Percentiles rank a stretch among this genome's conserved stretches.
Conservation (phyloP, 2,329 filamentous ascomycete species). For the Keithomyces neogunnii region DNA sequence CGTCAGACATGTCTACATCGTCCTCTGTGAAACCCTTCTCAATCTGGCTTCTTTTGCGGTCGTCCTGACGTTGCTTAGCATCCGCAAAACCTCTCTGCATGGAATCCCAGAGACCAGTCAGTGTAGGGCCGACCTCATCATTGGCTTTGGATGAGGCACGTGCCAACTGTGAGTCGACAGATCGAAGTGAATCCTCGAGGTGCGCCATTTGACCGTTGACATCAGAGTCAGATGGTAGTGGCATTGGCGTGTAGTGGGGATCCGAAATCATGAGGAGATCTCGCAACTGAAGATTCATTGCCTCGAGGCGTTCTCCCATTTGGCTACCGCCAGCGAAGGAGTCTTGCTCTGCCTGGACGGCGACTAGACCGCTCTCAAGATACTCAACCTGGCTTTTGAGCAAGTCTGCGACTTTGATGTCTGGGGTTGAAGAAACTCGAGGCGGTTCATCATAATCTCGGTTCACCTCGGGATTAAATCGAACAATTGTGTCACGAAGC, state of each 20-base stretch:
- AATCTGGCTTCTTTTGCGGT: slow-evolving; percentile 41
- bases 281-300: slow-evolving; percentile 57
- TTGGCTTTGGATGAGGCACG: slow-evolving; percentile 23
- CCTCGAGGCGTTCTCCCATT: slow-evolving; percentile 46
- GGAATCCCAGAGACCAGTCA: slow-evolving; percentile 49
- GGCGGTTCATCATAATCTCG: slow-evolving; percentile 36
- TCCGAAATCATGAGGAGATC: slow-evolving; percentile 43
- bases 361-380: slow-evolving; percentile 55
- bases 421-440: slow-evolving; percentile 15
- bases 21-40: slow-evolving; percentile 46
- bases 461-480: slow-evolving; percentile 49
- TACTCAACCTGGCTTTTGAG: slow-evolving; percentile 58
- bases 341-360: slow-evolving; percentile 50
- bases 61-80: slow-evolving; percentile 43
- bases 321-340: slow-evolving; percentile 22
- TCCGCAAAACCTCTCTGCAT: slow-evolving; percentile 44
- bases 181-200: slow-evolving; percentile 51
- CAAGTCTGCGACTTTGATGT: slow-evolving; percentile 34
- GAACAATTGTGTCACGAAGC: slow-evolving; percentile 58
- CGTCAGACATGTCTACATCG: slow-evolving; percentile 54
- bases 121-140: slow-evolving; percentile 48
- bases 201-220: slow-evolving; percentile 62
- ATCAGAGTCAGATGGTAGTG: slow-evolving; percentile 45
- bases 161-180: slow-evolving; percentile 35
- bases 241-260: slow-evolving; percentile 46